A percentile compares a stretch with the other conserved stretches of the same genome.
Evolutionary conservation across 371 early-diverging fungal species (phyloP).

Genomic region (Lichtheimia corymbifera): DNA sequence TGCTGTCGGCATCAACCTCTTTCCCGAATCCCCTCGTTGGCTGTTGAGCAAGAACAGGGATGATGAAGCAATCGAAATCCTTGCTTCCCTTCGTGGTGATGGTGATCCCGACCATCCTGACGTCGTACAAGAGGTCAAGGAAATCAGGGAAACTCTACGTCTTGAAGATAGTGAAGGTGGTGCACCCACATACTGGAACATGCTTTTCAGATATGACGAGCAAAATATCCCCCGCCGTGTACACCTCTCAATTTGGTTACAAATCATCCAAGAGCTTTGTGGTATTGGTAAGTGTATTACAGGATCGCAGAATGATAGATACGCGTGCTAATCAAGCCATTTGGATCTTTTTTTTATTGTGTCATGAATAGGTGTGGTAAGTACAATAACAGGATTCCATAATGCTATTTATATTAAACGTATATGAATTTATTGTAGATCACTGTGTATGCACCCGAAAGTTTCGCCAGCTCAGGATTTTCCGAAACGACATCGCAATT

Average conservation of each 20-base stretch:
- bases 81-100: constrained; percentile 40
- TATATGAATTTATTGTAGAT: constrained; percentile 11
- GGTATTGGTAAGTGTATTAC: constrained; percentile 25
- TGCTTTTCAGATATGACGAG: constrained; percentile 35
- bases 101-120: constrained; percentile 37
- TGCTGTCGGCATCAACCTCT: constrained; percentile 28
- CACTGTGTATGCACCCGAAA: constrained; percentile 44
- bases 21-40: constrained; percentile 41
- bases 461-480: constrained; percentile 36
- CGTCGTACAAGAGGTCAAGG: constrained; percentile 34
- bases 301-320: no score
- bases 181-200: constrained; percentile 37
- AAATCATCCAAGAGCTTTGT: constrained; percentile 44
- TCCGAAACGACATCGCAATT: constrained; percentile 30
- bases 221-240: constrained; percentile 46
- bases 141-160: constrained; percentile 27
- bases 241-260: constrained; percentile 41
- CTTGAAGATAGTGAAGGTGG: constrained; percentile 31
- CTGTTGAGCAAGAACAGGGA: constrained; percentile 31
- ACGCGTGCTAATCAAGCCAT: no score
- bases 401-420: neutral
- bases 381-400: neutral
- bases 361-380: no score
- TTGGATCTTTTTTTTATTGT: constrained; percentile 18
- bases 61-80: constrained; percentile 35